phyloP scores from a whole-genome alignment of 2,329 filamentous ascomycete genomes.

The Lachnellula willkommii region DNA sequence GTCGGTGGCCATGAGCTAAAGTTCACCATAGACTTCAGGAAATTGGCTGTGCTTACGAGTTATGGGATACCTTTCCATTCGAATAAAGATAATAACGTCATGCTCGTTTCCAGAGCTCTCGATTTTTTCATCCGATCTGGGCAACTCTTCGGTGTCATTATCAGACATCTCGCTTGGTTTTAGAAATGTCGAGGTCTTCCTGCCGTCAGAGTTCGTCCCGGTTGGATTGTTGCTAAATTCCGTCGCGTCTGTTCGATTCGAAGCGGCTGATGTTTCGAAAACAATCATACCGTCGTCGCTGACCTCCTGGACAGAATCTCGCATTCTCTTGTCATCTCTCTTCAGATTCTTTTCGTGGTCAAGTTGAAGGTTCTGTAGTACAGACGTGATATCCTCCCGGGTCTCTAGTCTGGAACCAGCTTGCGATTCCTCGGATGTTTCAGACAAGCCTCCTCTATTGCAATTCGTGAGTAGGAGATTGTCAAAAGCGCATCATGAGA shows the following conservation, averaged over 20 bases:
- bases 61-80: constrained; percentile 59
- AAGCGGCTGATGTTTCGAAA: not conserved
- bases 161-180: constrained; percentile 10
- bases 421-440: not conserved
- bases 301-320: not conserved
- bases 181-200: not conserved
- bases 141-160: constrained; percentile 10
- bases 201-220: not conserved
- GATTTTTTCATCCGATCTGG: not conserved
- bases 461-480: not conserved
- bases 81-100: constrained; percentile 30
- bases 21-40: too few relatives aligned
- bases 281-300: not conserved
- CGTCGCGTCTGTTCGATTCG: not conserved
- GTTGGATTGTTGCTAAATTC: not conserved
- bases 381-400: not conserved
- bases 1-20: too few relatives aligned
- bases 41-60: constrained; percentile 33
- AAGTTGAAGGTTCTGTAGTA: not conserved
- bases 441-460: not conserved
- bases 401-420: not conserved
- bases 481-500: not conserved
- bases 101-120: not conserved
- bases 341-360: constrained; percentile 2
- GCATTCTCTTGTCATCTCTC: not conserved